Conservation (phyloP, 2,329 filamentous ascomycete genomes). For the Sordariomycetes sp. region DNA sequence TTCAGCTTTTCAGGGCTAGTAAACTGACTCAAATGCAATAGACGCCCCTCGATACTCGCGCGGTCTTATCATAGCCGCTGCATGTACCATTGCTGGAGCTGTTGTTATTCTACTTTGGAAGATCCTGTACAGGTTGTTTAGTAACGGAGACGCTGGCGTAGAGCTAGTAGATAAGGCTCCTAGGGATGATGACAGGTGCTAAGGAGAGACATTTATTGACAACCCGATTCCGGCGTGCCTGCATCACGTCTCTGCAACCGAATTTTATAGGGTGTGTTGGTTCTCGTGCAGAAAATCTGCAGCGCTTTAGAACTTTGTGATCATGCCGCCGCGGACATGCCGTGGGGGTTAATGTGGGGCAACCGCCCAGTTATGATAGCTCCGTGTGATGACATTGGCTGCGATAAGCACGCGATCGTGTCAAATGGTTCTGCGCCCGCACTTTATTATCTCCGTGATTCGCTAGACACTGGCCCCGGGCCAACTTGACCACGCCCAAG, state of each 20-base stretch:
- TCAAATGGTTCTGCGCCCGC: background rate
- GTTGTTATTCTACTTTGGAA: constrained; percentile 17
- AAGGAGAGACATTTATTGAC: background rate
- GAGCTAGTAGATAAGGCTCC: constrained; percentile 5
- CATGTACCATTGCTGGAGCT: constrained; percentile 14
- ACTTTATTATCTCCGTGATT: background rate
- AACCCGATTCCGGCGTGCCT: background rate
- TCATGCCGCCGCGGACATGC: too few species aligned
- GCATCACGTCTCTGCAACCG: too few species aligned
- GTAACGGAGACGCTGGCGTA: constrained; percentile 15
- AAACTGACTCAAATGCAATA: constrained; percentile 1
- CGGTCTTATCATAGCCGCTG: constrained; percentile 14
- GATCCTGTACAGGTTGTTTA: constrained; percentile 16
- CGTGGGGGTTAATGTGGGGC: background rate
- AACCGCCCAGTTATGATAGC: background rate
- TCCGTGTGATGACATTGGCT: background rate
- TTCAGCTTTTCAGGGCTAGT: background rate
- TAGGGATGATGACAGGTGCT: background rate
- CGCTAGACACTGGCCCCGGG: background rate
- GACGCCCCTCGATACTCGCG: constrained; percentile 16
- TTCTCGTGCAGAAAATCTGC: too few species aligned
- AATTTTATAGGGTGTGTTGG: too few species aligned
- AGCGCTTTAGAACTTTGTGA: too few species aligned
- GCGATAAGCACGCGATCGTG: background rate
- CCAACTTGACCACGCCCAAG: background rate